Evolutionary conservation across 2,329 filamentous ascomycete species (phyloP), one percentile per base, ranked within the genome.

Genomic region (Metarhizium album): DNA sequence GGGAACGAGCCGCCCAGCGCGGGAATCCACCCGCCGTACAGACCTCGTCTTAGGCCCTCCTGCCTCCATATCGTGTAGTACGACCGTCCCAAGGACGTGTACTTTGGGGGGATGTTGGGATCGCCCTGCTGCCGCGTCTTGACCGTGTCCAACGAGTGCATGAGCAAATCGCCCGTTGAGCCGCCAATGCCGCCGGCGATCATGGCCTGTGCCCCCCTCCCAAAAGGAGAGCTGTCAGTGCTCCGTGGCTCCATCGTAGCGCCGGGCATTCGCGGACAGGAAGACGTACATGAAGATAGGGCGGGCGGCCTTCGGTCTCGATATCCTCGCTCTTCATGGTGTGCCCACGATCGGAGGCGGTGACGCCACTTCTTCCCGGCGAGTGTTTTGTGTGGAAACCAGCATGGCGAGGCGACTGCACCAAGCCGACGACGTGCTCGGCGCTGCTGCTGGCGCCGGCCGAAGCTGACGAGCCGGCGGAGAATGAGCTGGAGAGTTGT

Each of bases 131-230:
- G 94, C 59, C 93, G 82, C 45, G 93, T 98, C 72, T 98, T 98
- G 61, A 98, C 93, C 1, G 93, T 98, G 68, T 98, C 93, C 63
- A 98, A 79, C 45, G 91, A 97, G 72, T 98, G 93, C 93, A 98
- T 98, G 58, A 98, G 74, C 79, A 98, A 86, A 68, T 98, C 93
- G 53, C 94, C 93, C 51, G 86, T 94, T 16, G 87, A 90, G 49
- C 93, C 93, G 63, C 94, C 93, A 49, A 94, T 74, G 53, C 91
- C 93, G 63, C 93, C 93, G 33, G 93, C 93, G 62, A 98, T 76
- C 90, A 97, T 98, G 66, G 87, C 84, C 89, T 95, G 53, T 55
- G 50, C 55, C 7, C 11, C 11, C 33, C 11, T n/a, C n/a, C n/a
- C n/a, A n/a, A n/a, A n/a, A 16, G 48, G 48, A 23, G 22, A 51